Base-by-base conservation (phyloP, 805 yeast genomes). In the Scheffersomyces amazonensis region DNA sequence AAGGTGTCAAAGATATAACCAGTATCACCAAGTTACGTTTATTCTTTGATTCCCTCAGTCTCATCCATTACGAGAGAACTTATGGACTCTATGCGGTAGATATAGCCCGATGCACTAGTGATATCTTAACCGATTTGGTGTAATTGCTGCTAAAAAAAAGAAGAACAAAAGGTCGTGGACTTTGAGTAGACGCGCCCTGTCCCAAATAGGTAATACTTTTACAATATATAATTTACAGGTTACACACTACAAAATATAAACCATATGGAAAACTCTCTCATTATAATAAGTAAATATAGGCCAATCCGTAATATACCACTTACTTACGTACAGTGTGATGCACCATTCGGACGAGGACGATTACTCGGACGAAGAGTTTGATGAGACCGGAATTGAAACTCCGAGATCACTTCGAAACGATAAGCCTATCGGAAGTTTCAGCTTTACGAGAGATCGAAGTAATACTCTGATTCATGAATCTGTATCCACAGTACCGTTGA, bases 1-100 rank as follows among this genome's bases (percentile, higher is more conserved):
- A 43, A 5, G 80, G 76, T 1, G 61, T 73, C 4, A 60, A 58
- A 22, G 49, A 47, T 1, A 60, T 80, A 16, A 53, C 55, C 1
- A 58, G 63, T 25, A 47, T 81, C 11, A 58, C 67, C 1, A 73
- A 76, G 22, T 60, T 88, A 46, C 74, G 78, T 34, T 72, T 72
- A 12, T 87, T 84, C 52, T 85, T 86, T 50, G 81, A 80, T 42
- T 77, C 75, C 34, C 59, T 87, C 36, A 77, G 89, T 41, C 71
- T 81, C 35, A 68, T 75, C 34, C 77, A 78, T 44, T 86, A 78
- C 53, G 91, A 83, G 53, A 73, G 81, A 48, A 73, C 75, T 15
- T 87, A 80, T 53, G 73, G 79, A 9, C 60, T 84, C 24, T 48
- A 35, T 29, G 45, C 44, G 13, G 46, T 61, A 4, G 64, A 66